phyloP scores from a whole-genome alignment of 106 monocot genomes.

The Hemerocallis citrina region DNA sequence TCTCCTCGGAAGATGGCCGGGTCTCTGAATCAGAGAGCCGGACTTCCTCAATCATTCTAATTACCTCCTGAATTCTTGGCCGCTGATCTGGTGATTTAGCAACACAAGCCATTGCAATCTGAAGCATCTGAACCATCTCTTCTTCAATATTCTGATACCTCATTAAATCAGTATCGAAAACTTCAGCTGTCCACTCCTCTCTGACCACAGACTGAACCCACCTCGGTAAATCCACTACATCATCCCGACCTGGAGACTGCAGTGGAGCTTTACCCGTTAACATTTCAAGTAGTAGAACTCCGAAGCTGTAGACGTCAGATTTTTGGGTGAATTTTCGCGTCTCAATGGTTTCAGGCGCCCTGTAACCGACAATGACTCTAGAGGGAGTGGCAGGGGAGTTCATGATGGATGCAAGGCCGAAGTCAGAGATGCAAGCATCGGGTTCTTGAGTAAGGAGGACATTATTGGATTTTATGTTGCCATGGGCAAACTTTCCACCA shows the following conservation, averaged over 20 bases:
- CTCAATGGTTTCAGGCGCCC: slow-evolving; percentile 62
- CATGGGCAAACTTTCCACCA: slow-evolving; percentile 66
- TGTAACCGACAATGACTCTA: slow-evolving; percentile 43
- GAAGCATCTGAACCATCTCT: slow-evolving; percentile 83
- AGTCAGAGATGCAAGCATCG: slow-evolving; percentile 42
- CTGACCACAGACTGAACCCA: slow-evolving; percentile 85
- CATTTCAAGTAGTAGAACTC: slow-evolving; percentile 82
- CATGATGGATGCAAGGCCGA: slow-evolving; percentile 54
- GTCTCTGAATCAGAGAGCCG: slow-evolving; percentile 5
- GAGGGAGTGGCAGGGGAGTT: slow-evolving; percentile 24
- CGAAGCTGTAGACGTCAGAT: slow-evolving; percentile 85
- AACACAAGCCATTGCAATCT: slow-evolving; percentile 86
- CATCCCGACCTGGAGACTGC: slow-evolving; percentile 38
- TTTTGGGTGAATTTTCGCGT: slow-evolving; percentile 52
- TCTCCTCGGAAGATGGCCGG: slow-evolving; percentile 7
- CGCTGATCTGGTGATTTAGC: slow-evolving; percentile 45
- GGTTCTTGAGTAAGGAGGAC: slow-evolving; percentile 43
- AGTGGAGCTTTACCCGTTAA: slow-evolving; percentile 77
- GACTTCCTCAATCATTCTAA: slow-evolving; percentile 65
- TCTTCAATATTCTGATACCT: slow-evolving; percentile 61
- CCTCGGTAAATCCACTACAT: slow-evolving; percentile 43
- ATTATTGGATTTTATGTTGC: slow-evolving; percentile 79
- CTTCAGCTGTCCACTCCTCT: slow-evolving; percentile 96
- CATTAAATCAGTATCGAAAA: slow-evolving; percentile 76
- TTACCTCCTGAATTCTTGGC: slow-evolving; percentile 62